These are phyloP conservation scores for Candida verbasci DNA, from an alignment of 805 yeast species.

Conservation along the genomic window DNA sequence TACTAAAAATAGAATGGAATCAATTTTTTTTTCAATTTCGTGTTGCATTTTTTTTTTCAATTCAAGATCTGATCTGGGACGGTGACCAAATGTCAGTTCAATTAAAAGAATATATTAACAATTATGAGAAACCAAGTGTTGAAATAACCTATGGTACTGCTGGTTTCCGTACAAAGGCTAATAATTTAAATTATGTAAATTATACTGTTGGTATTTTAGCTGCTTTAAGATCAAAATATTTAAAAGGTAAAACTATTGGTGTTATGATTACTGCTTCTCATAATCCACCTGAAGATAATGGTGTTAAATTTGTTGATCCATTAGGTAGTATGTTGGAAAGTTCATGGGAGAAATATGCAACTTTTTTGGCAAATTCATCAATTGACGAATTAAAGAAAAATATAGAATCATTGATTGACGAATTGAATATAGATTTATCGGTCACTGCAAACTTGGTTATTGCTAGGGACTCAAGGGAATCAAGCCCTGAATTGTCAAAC, in stretches of 20 bases:
- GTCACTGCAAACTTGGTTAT: slow-evolving; percentile 49
- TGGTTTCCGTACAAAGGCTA: slow-evolving; percentile 81
- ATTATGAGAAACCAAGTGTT: slow-evolving; percentile 43
- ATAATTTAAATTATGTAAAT: slow-evolving; percentile 70
- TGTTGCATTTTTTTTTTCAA: slow-evolving; percentile 6
- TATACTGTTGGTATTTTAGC: slow-evolving; percentile 83
- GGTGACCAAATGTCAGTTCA: slow-evolving; percentile 9
- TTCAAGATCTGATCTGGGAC: no score
- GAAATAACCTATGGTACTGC: slow-evolving; percentile 88
- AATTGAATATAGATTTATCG: slow-evolving; percentile 43
- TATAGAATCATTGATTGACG: slow-evolving; percentile 34
- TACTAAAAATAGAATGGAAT: no score
- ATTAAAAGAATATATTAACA: slow-evolving; percentile 8
- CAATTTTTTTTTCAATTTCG: not conserved
- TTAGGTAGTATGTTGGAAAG: slow-evolving; percentile 83
- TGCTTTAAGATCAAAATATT: slow-evolving; percentile 67
- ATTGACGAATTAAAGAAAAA: slow-evolving; percentile 39
- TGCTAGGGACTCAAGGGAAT: slow-evolving; percentile 86
- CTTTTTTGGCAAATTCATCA: slow-evolving; percentile 68
- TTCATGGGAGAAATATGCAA: slow-evolving; percentile 81
- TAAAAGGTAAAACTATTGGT: slow-evolving; percentile 74
- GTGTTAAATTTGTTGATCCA: slow-evolving; percentile 93
- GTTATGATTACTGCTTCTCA: slow-evolving; percentile 96
- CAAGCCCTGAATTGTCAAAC: slow-evolving; percentile 62
- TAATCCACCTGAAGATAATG: slow-evolving; percentile 88